Conservation (phyloP, 2,329 filamentous ascomycete species). For the Cercospora sp. region DNA sequence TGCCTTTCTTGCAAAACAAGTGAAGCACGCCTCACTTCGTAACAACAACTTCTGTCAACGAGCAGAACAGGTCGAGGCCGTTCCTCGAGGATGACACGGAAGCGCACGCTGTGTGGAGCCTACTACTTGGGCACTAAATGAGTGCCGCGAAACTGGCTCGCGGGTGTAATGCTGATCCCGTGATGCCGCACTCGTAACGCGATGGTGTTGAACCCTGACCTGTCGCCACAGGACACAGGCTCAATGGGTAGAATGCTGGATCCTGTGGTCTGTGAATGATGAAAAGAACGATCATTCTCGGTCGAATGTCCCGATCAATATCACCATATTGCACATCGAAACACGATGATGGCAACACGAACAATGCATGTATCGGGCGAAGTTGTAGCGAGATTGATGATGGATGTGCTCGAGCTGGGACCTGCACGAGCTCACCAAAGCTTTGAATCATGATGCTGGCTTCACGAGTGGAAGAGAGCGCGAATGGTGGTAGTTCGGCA, state of each 20-base stretch:
- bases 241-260: background rate
- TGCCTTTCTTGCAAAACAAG: slow-evolving; percentile 10
- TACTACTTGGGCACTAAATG: slow-evolving; percentile 2
- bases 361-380: slow-evolving; percentile 20
- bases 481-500: slow-evolving; percentile 22
- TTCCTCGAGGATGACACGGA: slow-evolving; percentile 3
- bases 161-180: slow-evolving; percentile 21
- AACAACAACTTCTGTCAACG: slow-evolving; percentile 11
- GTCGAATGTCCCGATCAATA: slow-evolving; percentile 7
- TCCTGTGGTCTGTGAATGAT: background rate
- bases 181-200: slow-evolving; percentile 11
- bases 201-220: slow-evolving; percentile 11
- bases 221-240: slow-evolving; percentile 10
- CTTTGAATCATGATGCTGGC: slow-evolving; percentile 22
- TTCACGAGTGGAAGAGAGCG: slow-evolving; percentile 15
- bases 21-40: background rate
- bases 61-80: slow-evolving; percentile 6
- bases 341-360: slow-evolving; percentile 6
- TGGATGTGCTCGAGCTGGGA: slow-evolving; percentile 10
- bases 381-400: slow-evolving; percentile 24
- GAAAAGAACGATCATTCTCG: slow-evolving; percentile 1
- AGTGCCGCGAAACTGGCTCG: slow-evolving; percentile 19
- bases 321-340: slow-evolving; percentile 12
- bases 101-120: slow-evolving; percentile 6
- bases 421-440: slow-evolving; percentile 7